Base-by-base conservation (phyloP, 2,329 filamentous ascomycete genomes). In the Neospermospora avenae region DNA sequence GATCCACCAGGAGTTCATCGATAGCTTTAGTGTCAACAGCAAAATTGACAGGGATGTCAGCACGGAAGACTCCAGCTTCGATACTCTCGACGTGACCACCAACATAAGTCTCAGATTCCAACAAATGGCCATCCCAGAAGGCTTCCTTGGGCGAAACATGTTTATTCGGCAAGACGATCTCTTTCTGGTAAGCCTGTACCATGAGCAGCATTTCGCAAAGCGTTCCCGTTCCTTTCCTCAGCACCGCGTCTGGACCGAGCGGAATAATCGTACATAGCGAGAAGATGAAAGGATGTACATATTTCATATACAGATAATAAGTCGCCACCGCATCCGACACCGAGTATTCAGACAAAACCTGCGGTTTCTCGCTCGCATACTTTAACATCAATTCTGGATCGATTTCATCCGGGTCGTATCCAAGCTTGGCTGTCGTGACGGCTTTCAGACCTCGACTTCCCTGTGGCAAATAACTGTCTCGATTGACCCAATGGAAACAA, bases 241-340 rank as follows among this genome's bases (percentile, higher is more conserved):
- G 75, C 1, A 93, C 91, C 72, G 98, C 95, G 70, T 99, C 93
- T 35, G 93, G 91, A 46, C 91, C 91, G 1, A 99, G 81, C 0
- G 95, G 95, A 73, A 99, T 81, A 77, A 99, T 97, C 1, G 93
- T 99, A 76, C 95, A 99, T 0, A 99, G 80, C 1, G 96, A 98
- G 81, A 99, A 99, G 74, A 99, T 95, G 79, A 99, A 99, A 3
- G 95, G 95, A 74, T 99, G 95, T n/a, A 99, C 91, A 74, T 99
- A 99, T 87, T 99, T 99, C 96, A 99, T 99, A 81, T 99, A 99
- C 63, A 99, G 79, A 72, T 99, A 99, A 74, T 99, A 99, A 0
- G 95, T 99, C 22, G 95, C 95, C 54, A 99, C 95, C 10, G 96
- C 96, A 81, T 99, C 96, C 70, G 96, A 99, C 46, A 99, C 95